Percentiles rank a stretch among this genome's conserved stretches.
phyloP scores from a whole-genome alignment of 768 basidiomycete genomes.

The Auricularia heimuer region DNA sequence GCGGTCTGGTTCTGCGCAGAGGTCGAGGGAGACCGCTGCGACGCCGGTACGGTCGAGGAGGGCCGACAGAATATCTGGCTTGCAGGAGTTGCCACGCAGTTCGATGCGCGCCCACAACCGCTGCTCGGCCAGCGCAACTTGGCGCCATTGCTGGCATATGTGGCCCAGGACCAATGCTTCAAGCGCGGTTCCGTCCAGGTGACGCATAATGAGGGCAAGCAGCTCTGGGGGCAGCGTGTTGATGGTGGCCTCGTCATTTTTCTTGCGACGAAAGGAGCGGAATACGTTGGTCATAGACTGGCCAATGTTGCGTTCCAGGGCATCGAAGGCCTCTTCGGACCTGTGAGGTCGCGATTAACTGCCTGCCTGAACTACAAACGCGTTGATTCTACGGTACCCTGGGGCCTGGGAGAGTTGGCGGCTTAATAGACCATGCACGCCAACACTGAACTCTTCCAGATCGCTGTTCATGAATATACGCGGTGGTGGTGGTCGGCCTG shows the following conservation, averaged over 20 bases:
- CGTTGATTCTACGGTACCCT: neutral
- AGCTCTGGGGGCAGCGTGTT: neutral
- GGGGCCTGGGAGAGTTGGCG: neutral
- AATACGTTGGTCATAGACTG: neutral
- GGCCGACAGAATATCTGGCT: neutral
- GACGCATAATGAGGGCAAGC: neutral
- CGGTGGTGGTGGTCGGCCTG: too few relatives aligned
- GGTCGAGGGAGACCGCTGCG: neutral
- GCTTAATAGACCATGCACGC: neutral
- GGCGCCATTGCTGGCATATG: neutral
- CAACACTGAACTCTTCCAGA: slow-evolving; percentile 2
- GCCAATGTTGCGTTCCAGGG: neutral
- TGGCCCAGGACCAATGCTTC: neutral
- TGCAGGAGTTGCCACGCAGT: neutral
- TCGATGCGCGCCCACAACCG: neutral
- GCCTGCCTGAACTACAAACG: neutral
- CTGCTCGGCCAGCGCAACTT: neutral
- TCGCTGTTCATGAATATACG: neutral
- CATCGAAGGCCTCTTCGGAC: neutral
- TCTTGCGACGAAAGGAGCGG: neutral
- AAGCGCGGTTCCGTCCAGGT: neutral
- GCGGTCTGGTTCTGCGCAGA: neutral
- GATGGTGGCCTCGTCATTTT: neutral
- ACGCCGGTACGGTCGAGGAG: neutral
- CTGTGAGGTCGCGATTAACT: neutral